phyloP scores from a whole-genome alignment of 371 early-diverging fungal genomes.

The Fennellomyces sp. region DNA sequence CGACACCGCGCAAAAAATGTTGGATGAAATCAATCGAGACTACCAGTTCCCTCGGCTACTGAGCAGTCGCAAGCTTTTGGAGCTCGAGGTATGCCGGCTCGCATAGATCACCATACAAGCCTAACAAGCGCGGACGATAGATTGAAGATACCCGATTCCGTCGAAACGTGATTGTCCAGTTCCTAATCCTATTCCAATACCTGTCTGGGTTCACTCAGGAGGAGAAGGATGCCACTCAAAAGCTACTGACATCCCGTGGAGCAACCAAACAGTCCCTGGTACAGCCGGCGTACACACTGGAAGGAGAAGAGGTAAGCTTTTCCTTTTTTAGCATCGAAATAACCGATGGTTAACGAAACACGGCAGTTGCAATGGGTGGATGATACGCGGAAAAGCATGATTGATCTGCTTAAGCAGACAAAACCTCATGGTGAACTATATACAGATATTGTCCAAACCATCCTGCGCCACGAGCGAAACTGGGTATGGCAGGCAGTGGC shows the following conservation, averaged over 20 bases:
- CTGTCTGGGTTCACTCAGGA: constrained; percentile 40
- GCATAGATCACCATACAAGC: too few species aligned
- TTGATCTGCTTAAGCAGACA: constrained; percentile 27
- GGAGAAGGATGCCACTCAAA: constrained; percentile 42
- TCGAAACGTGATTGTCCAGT: constrained; percentile 80
- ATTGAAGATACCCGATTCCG: constrained; percentile 70
- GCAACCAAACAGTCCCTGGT: constrained; percentile 37
- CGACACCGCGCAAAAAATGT: constrained; percentile 28
- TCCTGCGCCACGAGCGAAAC: constrained; percentile 43
- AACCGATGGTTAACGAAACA: too few species aligned
- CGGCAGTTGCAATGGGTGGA: constrained; percentile 39
- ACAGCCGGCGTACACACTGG: constrained; percentile 30
- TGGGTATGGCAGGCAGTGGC: too few species aligned
- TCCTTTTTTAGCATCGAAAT: too few species aligned
- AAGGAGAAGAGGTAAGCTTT: constrained; percentile 36
- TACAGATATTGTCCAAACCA: constrained; percentile 41
- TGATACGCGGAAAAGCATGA: constrained; percentile 18
- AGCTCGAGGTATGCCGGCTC: constrained; percentile 78
- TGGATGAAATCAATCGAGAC: constrained; percentile 41
- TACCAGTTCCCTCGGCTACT: constrained; percentile 76
- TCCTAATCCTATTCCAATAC: constrained; percentile 74
- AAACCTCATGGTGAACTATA: constrained; percentile 52
- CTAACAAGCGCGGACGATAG: too few species aligned
- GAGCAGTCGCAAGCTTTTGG: constrained; percentile 71
- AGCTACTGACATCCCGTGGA: constrained; percentile 29